Base-by-base conservation (phyloP, 225 moss, liverwort and hornwort genomes). In the Climacium dendroides region DNA sequence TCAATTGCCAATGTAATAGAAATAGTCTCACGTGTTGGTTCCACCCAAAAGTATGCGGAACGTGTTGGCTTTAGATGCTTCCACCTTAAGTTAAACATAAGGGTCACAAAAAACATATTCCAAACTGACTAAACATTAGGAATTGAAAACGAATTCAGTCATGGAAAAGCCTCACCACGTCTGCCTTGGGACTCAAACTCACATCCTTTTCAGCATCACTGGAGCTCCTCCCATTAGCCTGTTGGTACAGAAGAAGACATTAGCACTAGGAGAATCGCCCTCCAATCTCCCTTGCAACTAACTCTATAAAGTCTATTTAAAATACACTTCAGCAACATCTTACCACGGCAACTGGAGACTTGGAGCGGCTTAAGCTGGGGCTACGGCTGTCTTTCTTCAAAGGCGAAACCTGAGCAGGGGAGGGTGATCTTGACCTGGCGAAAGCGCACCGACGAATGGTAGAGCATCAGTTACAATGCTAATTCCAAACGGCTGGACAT, bases 351-450 rank as follows among this genome's bases (percentile, higher is more conserved):
- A 85, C 76, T 19, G 92, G 94, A 84, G 94, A 94, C 72, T 87
- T 88, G 80, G 94, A 94, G 37, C 89, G 92, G 87, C 92, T 92
- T 39, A 74, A 71, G 82, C 92, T 94, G 48, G 89, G 91, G 78
- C 94, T 94, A 37, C 89, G 87, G 83, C 94, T 92, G 77, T 89
- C 90, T 59, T 92, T 92, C 90, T 91, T 94, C 87, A 92, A 20
- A 86, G 90, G 93, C 32, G 90, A 90, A 37, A 74, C 88, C 59
- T 79, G 87, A 3, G 15, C 82, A 82, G 92, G 91, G 37, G 93
- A 92, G 48, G 92, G 84, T n/a, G 94, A 94, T 87, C 92, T 89
- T 67, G 94, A 94, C 81, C 93, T 93, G 86, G 43, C 69, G 62
- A 47, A 64, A 72, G 30, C 26, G 47, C 85, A 87, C 77, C 74